phyloP scores from a whole-genome alignment of 163 green algal species.

The Chloromonas sp. region DNA sequence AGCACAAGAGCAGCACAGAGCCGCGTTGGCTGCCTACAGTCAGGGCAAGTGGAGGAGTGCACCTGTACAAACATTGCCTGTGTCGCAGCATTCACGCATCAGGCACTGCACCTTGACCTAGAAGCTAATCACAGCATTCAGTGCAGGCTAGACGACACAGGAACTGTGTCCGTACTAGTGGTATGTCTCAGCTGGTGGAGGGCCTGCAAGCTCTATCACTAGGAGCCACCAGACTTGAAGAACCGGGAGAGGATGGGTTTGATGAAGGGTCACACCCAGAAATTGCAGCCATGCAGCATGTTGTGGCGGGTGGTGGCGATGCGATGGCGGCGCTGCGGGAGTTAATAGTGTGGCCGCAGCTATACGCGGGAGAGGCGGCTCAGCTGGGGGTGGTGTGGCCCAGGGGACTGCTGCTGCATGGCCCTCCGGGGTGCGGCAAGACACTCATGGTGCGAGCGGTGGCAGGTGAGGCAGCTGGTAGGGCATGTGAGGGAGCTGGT shows the following conservation, averaged over 20 bases:
- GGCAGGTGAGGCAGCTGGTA: constrained; percentile 23
- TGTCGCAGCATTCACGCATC: too few relatives aligned
- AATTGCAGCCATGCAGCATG: neutral
- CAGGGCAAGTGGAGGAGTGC: too few relatives aligned
- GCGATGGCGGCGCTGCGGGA: constrained; percentile 43
- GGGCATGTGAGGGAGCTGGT: neutral
- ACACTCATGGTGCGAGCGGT: constrained; percentile 78
- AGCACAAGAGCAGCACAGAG: too few relatives aligned
- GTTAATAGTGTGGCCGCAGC: constrained; percentile 41
- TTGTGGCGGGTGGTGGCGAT: constrained; percentile 26
- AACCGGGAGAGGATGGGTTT: constrained; percentile 8
- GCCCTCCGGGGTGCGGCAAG: constrained; percentile 95
- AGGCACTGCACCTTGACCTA: too few relatives aligned
- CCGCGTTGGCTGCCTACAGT: neutral
- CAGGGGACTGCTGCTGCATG: constrained; percentile 90
- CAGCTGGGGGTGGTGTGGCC: constrained; percentile 79
- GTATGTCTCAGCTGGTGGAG: neutral
- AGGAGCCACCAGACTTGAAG: neutral
- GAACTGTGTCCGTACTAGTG: neutral
- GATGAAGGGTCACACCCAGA: neutral
- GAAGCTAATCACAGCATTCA: too few relatives aligned
- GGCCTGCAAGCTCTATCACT: neutral
- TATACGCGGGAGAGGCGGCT: constrained; percentile 28
- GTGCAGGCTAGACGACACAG: neutral
- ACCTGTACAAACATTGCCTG: neutral